Percentiles rank a stretch among this genome's conserved stretches.
phyloP scores from a whole-genome alignment of 1,139 yeast species.

The Pneumocystis canis region DNA sequence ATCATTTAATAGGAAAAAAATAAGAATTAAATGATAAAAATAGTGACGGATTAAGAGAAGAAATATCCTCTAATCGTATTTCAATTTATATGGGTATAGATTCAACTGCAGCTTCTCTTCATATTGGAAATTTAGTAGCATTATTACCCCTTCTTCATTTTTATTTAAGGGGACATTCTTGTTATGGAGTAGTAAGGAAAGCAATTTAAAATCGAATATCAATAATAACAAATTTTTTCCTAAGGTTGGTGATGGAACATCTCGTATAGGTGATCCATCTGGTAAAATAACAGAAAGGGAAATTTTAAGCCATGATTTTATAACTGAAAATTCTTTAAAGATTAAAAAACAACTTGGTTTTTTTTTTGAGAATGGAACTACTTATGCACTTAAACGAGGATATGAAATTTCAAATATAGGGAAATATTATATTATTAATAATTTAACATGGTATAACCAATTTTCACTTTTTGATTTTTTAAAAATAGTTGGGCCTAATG shows the following conservation, averaged over 20 bases:
- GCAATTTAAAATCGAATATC: too few species aligned
- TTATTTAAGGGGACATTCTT: constrained; percentile 66
- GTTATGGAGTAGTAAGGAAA: constrained; percentile 44
- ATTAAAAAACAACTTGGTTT: constrained; percentile 48
- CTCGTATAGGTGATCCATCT: constrained; percentile 92
- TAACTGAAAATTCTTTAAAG: constrained; percentile 42
- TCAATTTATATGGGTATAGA: constrained; percentile 77
- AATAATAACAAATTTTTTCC: not conserved
- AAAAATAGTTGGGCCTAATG: constrained; percentile 60
- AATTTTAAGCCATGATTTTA: constrained; percentile 36
- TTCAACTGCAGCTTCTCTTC: constrained; percentile 82
- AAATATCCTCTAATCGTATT: not conserved
- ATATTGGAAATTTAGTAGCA: constrained; percentile 81
- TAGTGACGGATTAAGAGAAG: not conserved
- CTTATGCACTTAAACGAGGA: constrained; percentile 44
- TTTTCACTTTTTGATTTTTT: constrained; percentile 64
- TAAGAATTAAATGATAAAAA: not conserved
- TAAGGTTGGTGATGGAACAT: constrained; percentile 94
- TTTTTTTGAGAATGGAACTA: constrained; percentile 51
- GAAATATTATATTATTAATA: constrained; percentile 38
- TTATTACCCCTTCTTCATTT: constrained; percentile 74
- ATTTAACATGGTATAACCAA: constrained; percentile 74
- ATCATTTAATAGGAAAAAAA: not conserved
- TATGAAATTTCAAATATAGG: constrained; percentile 26
- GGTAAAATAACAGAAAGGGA: constrained; percentile 70